Evolutionary conservation across 352 stramenopile genomes (phyloP).

Genomic region (Thraustotheca clavata): DNA sequence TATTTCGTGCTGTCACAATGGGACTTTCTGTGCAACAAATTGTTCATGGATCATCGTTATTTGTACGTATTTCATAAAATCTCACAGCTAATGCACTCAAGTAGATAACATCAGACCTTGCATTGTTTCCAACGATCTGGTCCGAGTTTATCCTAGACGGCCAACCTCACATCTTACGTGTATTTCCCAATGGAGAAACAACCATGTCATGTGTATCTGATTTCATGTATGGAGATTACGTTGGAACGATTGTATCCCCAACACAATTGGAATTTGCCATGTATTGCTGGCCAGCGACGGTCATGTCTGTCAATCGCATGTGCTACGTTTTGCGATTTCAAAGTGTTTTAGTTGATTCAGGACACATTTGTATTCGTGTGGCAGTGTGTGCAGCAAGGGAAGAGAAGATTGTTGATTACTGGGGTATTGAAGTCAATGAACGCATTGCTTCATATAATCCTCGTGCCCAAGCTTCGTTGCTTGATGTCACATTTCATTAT

Average conservation of each 20-base stretch:
- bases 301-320: background rate
- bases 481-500: background rate
- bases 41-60: background rate
- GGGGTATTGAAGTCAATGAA: constrained; percentile 1
- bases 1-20: background rate
- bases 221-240: constrained; percentile 15
- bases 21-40: background rate
- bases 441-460: constrained; percentile 2
- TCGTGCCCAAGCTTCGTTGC: background rate
- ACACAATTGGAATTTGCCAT: background rate
- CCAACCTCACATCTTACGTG: background rate
- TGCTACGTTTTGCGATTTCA: constrained; percentile 2
- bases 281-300: constrained; percentile 2
- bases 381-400: background rate
- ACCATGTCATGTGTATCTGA: constrained; percentile 1
- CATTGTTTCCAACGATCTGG: background rate
- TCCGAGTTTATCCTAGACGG: constrained; percentile 12
- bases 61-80: background rate
- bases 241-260: background rate
- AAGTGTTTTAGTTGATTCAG: background rate
- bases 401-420: constrained; percentile 1
- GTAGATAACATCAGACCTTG: constrained; percentile 6
- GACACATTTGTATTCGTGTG: background rate
- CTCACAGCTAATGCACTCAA: background rate
- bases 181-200: constrained; percentile 18